Evolutionary conservation across 257 asterid genomes (phyloP), one percentile per base, ranked within the genome.

Genomic region (Nicotiana obtusifolia): DNA sequence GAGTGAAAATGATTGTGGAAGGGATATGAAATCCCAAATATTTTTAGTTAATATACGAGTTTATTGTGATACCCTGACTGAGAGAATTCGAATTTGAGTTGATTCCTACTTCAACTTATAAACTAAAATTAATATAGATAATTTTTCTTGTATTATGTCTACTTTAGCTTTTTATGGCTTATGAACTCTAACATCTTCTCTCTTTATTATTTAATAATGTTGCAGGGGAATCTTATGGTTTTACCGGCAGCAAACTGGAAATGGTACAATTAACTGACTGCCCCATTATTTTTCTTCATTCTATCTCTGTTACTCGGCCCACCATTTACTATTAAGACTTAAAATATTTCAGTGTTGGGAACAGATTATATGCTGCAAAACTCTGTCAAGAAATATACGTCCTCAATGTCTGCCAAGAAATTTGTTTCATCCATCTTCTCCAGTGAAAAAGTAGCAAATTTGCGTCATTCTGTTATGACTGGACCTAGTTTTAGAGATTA

Each of bases 181-280:
- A 49, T 49, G 41, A 76, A 57, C 37, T 82, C 65, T 77, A 57
- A 52, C 60, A 22, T 61, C 76, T 66, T 22, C 80, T 64, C 64
- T 84, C 59, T 83, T 56, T n/a, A 33, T 61, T 81, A 76, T 53
- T 76, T 86, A 9, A 75, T 68, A 76, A 66, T 84, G 87, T 82
- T 67, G 80, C 94, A 96, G 99, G 94, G 93, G 97, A 60, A 90
- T 95, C 86, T 80, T 95, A 80, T 88, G 89, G 84, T 64, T 93
- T 75, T 92, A 93, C 90, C 90, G 81, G 87, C 87, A 89, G 80
- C 95, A 89, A 88, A 89, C 93, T 82, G 97, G 98, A 81, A 90
- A 95, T 64, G 96, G 98, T 94, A 92, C 49, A 91, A 31, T 59
- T 31, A 64, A 31, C 56, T 30, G 64, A 65, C 64, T 33, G n/a